phyloP scores from a whole-genome alignment of 345 rosid genomes.

The Cardamine resedifolia region DNA sequence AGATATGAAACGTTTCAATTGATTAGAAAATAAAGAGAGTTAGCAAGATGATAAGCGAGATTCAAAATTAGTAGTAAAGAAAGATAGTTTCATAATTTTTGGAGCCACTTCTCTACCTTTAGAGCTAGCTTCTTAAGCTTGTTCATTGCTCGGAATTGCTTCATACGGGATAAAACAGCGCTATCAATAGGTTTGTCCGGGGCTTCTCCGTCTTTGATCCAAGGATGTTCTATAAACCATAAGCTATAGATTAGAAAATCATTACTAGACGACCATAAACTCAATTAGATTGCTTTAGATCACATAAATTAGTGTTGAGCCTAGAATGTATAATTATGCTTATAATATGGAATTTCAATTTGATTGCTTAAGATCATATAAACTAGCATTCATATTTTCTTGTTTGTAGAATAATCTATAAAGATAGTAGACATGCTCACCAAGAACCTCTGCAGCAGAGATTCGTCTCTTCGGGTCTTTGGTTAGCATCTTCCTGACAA shows the following conservation, averaged over 20 bases:
- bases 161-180: constrained; percentile 92
- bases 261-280: constrained; percentile 19
- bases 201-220: constrained; percentile 91
- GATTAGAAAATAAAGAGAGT: neutral
- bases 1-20: neutral
- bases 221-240: constrained; percentile 70
- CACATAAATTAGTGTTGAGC: neutral
- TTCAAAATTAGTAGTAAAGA: neutral
- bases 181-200: constrained; percentile 82
- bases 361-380: neutral
- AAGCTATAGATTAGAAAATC: constrained; percentile 32
- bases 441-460: constrained; percentile 82
- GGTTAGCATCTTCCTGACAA: constrained; percentile 76
- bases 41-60: neutral
- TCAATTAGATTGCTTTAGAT: neutral
- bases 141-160: constrained; percentile 97
- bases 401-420: neutral
- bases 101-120: constrained; percentile 50
- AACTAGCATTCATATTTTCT: neutral
- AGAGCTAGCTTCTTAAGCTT: constrained; percentile 87
- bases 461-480: constrained; percentile 75
- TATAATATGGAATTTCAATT: neutral
- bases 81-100: neutral
- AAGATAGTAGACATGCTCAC: constrained; percentile 38
- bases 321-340: neutral